Evolutionary conservation across 352 stramenopile genomes (phyloP).

Genomic region (Halophytophthora batemanensis): DNA sequence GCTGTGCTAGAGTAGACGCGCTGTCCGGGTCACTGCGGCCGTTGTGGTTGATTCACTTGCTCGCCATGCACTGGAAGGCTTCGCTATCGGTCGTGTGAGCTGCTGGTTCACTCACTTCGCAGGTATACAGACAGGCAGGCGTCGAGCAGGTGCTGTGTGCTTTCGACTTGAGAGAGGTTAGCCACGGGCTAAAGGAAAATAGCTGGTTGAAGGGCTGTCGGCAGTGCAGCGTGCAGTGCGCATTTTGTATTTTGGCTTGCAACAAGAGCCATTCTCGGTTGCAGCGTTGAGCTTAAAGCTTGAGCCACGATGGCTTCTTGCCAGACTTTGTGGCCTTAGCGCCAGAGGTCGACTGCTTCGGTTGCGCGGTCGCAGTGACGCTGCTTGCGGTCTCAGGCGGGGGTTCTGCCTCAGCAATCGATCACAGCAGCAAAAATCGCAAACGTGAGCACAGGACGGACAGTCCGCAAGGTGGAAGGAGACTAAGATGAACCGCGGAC

Average conservation of each 20-base stretch:
- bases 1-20: too few species aligned
- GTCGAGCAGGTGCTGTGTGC: not conserved
- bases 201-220: not conserved
- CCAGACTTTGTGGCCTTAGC: constrained; percentile 26
- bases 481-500: not conserved
- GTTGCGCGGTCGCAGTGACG: constrained; percentile 19
- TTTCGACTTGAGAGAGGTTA: not conserved
- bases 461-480: too few species aligned
- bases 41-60: not conserved
- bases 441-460: too few species aligned
- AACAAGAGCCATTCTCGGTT: too few species aligned
- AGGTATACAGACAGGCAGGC: too few species aligned
- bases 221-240: too few species aligned
- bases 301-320: constrained; percentile 79
- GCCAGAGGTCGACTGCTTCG: constrained; percentile 26
- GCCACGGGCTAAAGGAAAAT: constrained; percentile 12
- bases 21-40: not conserved
- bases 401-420: constrained; percentile 21
- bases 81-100: too few species aligned
- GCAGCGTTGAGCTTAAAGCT: constrained; percentile 33
- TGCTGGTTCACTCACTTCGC: not conserved
- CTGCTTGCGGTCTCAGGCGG: constrained; percentile 13
- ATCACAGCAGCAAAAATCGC: constrained; percentile 9
- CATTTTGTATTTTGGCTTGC: too few species aligned
- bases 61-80: too few species aligned